These are phyloP conservation scores for Alternaria rosae DNA, from an alignment of 2,329 filamentous ascomycete species.

Conservation along the genomic window DNA sequence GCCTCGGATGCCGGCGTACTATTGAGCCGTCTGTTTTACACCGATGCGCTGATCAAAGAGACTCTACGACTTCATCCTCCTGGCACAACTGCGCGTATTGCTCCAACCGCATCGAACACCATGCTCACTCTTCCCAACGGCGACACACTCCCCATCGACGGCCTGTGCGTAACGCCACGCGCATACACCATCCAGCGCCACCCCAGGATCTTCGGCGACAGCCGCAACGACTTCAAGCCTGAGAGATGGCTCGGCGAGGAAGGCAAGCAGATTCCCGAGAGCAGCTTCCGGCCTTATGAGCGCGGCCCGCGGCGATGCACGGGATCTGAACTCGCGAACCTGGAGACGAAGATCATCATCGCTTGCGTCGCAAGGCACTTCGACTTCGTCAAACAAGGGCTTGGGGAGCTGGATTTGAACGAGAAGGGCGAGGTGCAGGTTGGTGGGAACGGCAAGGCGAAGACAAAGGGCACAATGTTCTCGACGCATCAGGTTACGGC, in stretches of 20 bases:
- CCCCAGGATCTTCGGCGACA: slow-evolving; percentile 21
- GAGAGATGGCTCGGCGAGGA: slow-evolving; percentile 24
- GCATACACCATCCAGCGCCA: slow-evolving; percentile 27
- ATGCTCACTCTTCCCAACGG: slow-evolving; percentile 19
- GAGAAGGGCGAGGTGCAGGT: slow-evolving; percentile 7
- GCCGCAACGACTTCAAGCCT: slow-evolving; percentile 32
- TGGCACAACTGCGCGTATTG: slow-evolving; percentile 24
- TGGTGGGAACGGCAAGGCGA: slow-evolving; percentile 6
- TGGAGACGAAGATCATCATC: slow-evolving; percentile 60
- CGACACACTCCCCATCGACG: slow-evolving; percentile 16
- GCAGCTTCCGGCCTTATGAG: slow-evolving; percentile 62
- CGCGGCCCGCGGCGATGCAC: slow-evolving; percentile 63
- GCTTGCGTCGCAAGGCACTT: slow-evolving; percentile 58
- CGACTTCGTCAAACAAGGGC: slow-evolving; percentile 49
- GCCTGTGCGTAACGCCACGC: slow-evolving; percentile 16
- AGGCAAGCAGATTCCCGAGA: slow-evolving; percentile 44
- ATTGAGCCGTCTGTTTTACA: slow-evolving; percentile 51
- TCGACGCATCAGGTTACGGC: slow-evolving; percentile 18
- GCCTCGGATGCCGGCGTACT: background rate
- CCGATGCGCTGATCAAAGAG: slow-evolving; percentile 54
- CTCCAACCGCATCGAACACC: slow-evolving; percentile 16
- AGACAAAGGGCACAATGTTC: slow-evolving; percentile 17
- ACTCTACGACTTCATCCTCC: slow-evolving; percentile 53
- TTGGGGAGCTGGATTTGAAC: slow-evolving; percentile 29
- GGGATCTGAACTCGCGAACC: slow-evolving; percentile 61